A percentile compares a stretch with the other conserved stretches of the same genome.
Evolutionary conservation across 805 yeast genomes (phyloP).

Genomic region (Lachancea waltii): DNA sequence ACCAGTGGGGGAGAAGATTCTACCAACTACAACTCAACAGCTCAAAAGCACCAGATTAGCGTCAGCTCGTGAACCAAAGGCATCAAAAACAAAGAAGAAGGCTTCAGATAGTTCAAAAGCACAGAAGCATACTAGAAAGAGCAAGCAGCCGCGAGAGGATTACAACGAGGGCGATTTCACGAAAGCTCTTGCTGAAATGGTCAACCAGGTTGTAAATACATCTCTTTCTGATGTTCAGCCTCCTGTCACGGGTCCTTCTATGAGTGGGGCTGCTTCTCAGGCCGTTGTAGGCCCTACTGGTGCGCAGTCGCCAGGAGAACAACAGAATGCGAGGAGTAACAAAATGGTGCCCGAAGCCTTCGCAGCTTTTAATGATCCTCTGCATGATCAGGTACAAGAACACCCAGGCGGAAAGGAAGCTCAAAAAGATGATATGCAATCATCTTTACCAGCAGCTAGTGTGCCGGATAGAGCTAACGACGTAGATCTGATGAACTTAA

Average conservation of each 20-base stretch:
- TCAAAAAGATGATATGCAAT: not conserved
- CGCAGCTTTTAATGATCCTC: too few relatives aligned
- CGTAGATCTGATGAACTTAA: conserved; percentile 12
- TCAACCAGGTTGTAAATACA: conserved; percentile 46
- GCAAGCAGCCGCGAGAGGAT: conserved; percentile 5
- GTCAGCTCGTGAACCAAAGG: not conserved
- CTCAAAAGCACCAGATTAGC: conserved; percentile 1
- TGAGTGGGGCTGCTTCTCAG: conserved; percentile 2
- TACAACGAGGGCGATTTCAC: conserved; percentile 37
- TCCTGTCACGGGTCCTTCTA: not conserved
- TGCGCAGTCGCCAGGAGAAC: not conserved
- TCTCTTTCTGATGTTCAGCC: conserved; percentile 15
- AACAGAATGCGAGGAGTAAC: not conserved
- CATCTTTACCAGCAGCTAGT: not conserved
- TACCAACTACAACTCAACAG: conserved; percentile 4
- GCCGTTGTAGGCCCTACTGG: conserved; percentile 6
- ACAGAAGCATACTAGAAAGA: conserved; percentile 16
- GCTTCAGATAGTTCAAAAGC: conserved; percentile 17
- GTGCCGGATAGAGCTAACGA: not conserved
- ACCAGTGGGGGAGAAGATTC: conserved; percentile 5
- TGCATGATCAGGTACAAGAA: too few relatives aligned
- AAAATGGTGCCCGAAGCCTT: too few relatives aligned
- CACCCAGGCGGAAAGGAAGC: not conserved
- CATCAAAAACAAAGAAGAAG: conserved; percentile 6
- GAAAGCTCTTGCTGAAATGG: conserved; percentile 50